phyloP scores from a whole-genome alignment of 805 yeast species.

The Blastobotrys attinorum region DNA sequence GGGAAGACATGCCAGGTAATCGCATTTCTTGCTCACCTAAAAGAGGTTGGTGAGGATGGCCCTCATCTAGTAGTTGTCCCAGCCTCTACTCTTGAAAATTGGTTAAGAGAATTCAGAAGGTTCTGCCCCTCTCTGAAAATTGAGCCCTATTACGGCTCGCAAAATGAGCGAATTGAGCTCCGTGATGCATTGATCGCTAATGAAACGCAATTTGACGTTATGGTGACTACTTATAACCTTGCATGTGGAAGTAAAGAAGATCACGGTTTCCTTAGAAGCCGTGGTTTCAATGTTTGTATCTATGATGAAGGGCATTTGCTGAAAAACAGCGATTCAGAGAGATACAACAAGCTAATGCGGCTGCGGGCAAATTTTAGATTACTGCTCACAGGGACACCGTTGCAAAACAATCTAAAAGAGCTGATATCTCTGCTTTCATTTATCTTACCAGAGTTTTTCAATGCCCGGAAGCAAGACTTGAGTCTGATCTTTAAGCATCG shows the following conservation, averaged over 20 bases:
- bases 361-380: constrained; percentile 77
- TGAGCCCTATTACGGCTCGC: constrained; percentile 91
- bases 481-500: constrained; percentile 80
- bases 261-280: constrained; percentile 63
- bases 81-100: constrained; percentile 90
- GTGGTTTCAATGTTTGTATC: constrained; percentile 77
- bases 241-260: constrained; percentile 86
- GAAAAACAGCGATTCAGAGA: constrained; percentile 79
- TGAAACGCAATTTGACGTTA: constrained; percentile 62
- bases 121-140: constrained; percentile 76
- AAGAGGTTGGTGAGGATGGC: constrained; percentile 55
- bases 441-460: constrained; percentile 77
- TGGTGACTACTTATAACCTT: constrained; percentile 88
- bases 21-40: constrained; percentile 79
- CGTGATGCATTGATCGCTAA: constrained; percentile 55
- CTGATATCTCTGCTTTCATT: constrained; percentile 84
- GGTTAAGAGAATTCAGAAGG: constrained; percentile 89
- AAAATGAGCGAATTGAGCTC: constrained; percentile 74
- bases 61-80: constrained; percentile 96
- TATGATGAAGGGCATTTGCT: constrained; percentile 98
- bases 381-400: constrained; percentile 90
- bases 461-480: constrained; percentile 73
- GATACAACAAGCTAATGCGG: constrained; percentile 82
- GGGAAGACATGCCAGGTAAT: constrained; percentile 98
- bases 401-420: constrained; percentile 88